Base-by-base conservation (phyloP, 2,329 filamentous ascomycete species). In the Basipetospora chlamydospora region DNA sequence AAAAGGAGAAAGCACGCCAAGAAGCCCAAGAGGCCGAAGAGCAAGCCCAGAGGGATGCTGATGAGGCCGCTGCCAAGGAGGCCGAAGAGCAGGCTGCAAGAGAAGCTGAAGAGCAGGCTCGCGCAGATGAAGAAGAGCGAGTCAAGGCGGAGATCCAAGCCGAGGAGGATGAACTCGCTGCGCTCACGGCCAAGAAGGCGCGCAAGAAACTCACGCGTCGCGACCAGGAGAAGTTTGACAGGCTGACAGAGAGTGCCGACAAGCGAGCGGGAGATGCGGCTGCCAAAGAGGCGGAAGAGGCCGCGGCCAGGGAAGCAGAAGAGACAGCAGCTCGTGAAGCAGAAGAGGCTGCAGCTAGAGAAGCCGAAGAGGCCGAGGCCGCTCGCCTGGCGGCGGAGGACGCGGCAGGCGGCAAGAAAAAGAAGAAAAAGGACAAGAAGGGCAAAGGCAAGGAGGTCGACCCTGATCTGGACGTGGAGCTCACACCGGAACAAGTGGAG, bases 41-140 rank as follows among this genome's bases (percentile, higher is more conserved):
- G 30, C 32, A 38, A 20, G 61, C 66, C 46, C 53, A 47, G 45
- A 46, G 64, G 44, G 67, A 63, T 40, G 66, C 70, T 45, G 57
- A 63, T 13, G 61, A 64, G 45, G 66, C 65, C 46, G 61, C 66
- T 15, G 64, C 68, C 37, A 63, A 63, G 46, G 57, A 64, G 44
- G 62, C 60, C 47, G 58, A 56, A 32, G 44, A 37, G 29, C 35
- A 39, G 22, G 61, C 66, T 46, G 54, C 47, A 44, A 46, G 59
- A 57, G 51, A 53, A 44, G 49, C 31, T 9, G 48, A 49, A 35
- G 41, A 49, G 25, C 26, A 35, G 28, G 29, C 26, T 8, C 28
- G 33, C 11, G 23, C 37, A 7, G 43, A 45, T 26, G 42, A 43
- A 10, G 43, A 45, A 11, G 38, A 42, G 33, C 34, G 38, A 8